Conservation (phyloP, 306 rosid species). For the Vigna radiata region DNA sequence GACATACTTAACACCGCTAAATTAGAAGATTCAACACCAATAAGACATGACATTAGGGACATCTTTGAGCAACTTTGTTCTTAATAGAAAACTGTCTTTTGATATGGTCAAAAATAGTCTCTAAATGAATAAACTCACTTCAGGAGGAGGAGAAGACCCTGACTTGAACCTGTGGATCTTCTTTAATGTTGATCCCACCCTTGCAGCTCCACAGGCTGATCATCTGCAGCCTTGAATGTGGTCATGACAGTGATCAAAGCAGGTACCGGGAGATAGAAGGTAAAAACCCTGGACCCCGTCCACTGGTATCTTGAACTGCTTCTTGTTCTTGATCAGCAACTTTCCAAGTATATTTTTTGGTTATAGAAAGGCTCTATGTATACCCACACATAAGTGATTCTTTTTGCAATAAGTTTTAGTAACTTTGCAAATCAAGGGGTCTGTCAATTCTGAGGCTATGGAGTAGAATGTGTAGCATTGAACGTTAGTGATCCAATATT, state of each 20-base stretch:
- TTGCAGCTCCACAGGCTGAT: conserved; percentile 82
- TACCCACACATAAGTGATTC: not conserved
- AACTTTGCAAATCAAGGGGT: conserved; percentile 15
- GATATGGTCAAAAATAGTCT: too few species aligned
- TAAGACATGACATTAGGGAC: too few species aligned
- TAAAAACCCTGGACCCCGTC: too few species aligned
- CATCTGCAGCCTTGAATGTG: conserved; percentile 65
- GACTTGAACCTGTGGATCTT: conserved; percentile 77
- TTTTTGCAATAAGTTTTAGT: not conserved
- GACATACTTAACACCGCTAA: too few species aligned
- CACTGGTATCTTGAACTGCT: not conserved
- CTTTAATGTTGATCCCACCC: conserved; percentile 82
- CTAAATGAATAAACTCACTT: too few species aligned
- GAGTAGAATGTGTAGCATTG: conserved; percentile 19
- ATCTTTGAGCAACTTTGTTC: too few species aligned
- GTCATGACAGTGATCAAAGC: conserved; percentile 63
- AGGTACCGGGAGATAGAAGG: not conserved
- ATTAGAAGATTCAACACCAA: too few species aligned
- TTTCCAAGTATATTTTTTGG: conserved; percentile 24
- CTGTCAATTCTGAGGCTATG: not conserved
- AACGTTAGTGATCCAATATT: conserved; percentile 42
- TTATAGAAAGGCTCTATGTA: conserved; percentile 9
- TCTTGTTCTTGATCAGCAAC: conserved; percentile 37
- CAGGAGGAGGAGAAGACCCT: conserved; percentile 48
- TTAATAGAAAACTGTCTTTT: too few species aligned